Conservation (phyloP, 805 yeast species). For the Saccharomycopsis fibuligera region DNA sequence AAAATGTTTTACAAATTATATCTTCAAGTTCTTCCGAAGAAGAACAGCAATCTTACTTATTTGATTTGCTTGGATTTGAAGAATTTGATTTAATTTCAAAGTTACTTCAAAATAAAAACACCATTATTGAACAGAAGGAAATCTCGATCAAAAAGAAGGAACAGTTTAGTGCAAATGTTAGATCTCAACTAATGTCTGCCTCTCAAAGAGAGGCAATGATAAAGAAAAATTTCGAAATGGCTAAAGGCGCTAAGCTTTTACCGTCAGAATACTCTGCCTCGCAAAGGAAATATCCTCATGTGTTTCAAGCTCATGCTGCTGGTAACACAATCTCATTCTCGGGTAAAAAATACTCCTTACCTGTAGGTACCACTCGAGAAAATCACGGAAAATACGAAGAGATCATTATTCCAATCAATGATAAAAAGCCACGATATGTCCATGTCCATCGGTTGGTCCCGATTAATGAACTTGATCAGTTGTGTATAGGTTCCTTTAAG, state of each 20-base stretch:
- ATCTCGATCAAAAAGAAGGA: not conserved
- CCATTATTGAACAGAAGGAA: constrained; percentile 25
- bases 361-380: constrained; percentile 69
- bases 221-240: constrained; percentile 40
- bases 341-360: constrained; percentile 76
- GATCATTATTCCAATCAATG: constrained; percentile 73
- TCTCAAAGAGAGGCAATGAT: constrained; percentile 51
- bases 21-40: constrained; percentile 37
- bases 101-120: constrained; percentile 42
- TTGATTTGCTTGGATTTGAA: constrained; percentile 81
- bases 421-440: constrained; percentile 34
- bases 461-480: constrained; percentile 59
- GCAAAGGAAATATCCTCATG: constrained; percentile 72
- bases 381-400: constrained; percentile 67
- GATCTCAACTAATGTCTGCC: constrained; percentile 37
- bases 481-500: constrained; percentile 80
- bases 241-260: constrained; percentile 43
- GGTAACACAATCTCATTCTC: constrained; percentile 67
- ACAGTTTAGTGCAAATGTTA: constrained; percentile 21
- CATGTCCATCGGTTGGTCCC: constrained; percentile 45
- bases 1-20: constrained; percentile 28
- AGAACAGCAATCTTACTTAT: constrained; percentile 62
- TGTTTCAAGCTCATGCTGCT: constrained; percentile 63
- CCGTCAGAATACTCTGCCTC: constrained; percentile 27
- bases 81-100: constrained; percentile 73